Evolutionary conservation across 306 rosid genomes (phyloP).

Genomic region (Corylus americana): DNA sequence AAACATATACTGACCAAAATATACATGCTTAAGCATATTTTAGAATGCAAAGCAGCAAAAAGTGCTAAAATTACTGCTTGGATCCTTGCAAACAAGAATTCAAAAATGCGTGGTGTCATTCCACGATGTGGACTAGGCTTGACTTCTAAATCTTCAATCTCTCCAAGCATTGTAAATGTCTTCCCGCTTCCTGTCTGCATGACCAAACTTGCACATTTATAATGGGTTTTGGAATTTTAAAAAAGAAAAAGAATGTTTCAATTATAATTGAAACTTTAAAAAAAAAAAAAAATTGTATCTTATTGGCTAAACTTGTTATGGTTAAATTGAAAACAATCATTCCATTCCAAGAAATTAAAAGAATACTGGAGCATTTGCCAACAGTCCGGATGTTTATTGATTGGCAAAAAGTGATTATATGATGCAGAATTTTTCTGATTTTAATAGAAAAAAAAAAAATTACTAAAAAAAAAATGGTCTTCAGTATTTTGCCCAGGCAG

Average conservation of each 20-base stretch:
- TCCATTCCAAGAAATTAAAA: not conserved
- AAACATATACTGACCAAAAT: not conserved
- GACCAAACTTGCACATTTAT: slow-evolving; percentile 28
- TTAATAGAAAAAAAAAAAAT: not conserved
- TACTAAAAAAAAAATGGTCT: not conserved
- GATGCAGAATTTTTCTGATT: not conserved
- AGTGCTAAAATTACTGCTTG: slow-evolving; percentile 68
- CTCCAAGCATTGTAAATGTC: slow-evolving; percentile 98
- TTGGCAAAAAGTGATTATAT: not conserved
- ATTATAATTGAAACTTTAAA: no score
- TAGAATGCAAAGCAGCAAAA: slow-evolving; percentile 19
- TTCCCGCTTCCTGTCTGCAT: slow-evolving; percentile 99
- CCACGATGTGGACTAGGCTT: slow-evolving; percentile 90
- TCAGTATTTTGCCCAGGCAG: not conserved
- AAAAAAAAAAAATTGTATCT: not conserved
- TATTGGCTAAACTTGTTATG: not conserved
- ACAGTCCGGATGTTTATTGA: not conserved
- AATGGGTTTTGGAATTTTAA: slow-evolving; percentile 1
- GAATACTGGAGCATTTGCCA: not conserved
- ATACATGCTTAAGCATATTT: not conserved
- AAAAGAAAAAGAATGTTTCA: not conserved
- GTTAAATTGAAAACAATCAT: not conserved
- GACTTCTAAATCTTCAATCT: slow-evolving; percentile 81
- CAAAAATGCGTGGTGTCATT: slow-evolving; percentile 95
- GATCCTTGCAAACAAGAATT: slow-evolving; percentile 95